phyloP scores from a whole-genome alignment of 1,284 basidiomycete species.

The Ustilago bromivora region DNA sequence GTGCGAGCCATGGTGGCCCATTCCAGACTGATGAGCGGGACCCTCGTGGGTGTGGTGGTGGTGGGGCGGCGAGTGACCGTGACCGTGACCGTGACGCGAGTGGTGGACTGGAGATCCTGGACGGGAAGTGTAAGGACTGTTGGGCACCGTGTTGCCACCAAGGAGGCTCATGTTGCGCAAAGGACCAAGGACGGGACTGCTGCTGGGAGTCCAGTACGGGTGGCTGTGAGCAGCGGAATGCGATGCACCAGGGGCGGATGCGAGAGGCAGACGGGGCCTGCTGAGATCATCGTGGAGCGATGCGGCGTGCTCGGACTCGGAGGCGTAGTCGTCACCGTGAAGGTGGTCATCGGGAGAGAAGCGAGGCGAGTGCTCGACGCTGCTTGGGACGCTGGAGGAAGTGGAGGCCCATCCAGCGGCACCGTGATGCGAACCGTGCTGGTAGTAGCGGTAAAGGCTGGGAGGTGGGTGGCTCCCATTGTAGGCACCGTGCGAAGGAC shows the following conservation, averaged over 20 bases:
- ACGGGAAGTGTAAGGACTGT: conserved; percentile 62
- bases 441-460: conserved; percentile 53
- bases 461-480: conserved; percentile 48
- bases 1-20: conserved; percentile 65
- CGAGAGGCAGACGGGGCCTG: conserved; percentile 33
- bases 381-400: conserved; percentile 64
- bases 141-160: conserved; percentile 64
- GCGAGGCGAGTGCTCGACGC: conserved; percentile 63
- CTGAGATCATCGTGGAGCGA: conserved; percentile 38
- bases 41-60: conserved; percentile 57
- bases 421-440: conserved; percentile 40
- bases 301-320: conserved; percentile 54
- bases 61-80: conserved; percentile 45
- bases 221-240: conserved; percentile 26
- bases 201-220: conserved; percentile 65
- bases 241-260: conserved; percentile 8
- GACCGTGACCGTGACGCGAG: conserved; percentile 22
- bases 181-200: conserved; percentile 67
- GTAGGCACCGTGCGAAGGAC: conserved; percentile 38
- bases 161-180: conserved; percentile 67
- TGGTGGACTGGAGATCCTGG: conserved; percentile 61
- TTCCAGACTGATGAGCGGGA: conserved; percentile 60
- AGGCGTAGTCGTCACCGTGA: conserved; percentile 59
- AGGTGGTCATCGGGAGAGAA: conserved; percentile 63
- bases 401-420: conserved; percentile 56